phyloP scores from a whole-genome alignment of 768 basidiomycete genomes.

The Mycena chlorophos region DNA sequence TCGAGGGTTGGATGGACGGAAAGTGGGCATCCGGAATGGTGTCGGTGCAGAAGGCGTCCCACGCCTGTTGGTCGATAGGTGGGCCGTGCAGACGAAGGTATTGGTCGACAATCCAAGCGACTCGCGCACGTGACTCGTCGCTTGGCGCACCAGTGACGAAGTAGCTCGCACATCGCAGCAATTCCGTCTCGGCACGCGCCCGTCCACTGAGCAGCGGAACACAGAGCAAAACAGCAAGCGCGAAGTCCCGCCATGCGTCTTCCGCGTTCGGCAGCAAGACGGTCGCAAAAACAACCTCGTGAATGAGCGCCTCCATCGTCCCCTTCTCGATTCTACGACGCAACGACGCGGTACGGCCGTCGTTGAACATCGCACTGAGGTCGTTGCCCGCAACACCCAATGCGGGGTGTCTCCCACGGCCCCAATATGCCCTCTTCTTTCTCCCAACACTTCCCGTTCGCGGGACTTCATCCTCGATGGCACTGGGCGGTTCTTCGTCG shows the following conservation, averaged over 20 bases:
- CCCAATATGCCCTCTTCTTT: conserved; percentile 40
- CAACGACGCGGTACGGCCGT: neutral
- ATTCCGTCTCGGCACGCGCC: conserved; percentile 66
- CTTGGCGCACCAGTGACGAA: conserved; percentile 58
- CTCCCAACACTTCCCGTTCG: conserved; percentile 23
- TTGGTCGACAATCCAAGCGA: conserved; percentile 64
- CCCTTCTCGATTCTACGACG: conserved; percentile 54
- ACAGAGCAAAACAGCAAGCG: conserved; percentile 58
- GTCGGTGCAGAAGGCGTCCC: conserved; percentile 59
- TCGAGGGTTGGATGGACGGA: conserved; percentile 25
- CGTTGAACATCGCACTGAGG: conserved; percentile 4
- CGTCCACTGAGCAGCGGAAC: conserved; percentile 59
- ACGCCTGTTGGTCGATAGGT: conserved; percentile 51
- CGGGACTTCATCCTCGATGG: conserved; percentile 22
- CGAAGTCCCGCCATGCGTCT: conserved; percentile 61
- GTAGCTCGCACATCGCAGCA: conserved; percentile 64
- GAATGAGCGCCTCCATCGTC: conserved; percentile 74
- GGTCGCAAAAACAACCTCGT: conserved; percentile 80
- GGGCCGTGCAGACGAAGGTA: conserved; percentile 61
- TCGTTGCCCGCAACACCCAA: conserved; percentile 29
- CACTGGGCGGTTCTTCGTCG: conserved; percentile 33
- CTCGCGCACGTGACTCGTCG: conserved; percentile 42
- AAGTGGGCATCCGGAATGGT: conserved; percentile 45
- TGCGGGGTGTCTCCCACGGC: conserved; percentile 58
- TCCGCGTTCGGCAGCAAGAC: conserved; percentile 46